Evolutionary conservation across 257 asterid species (phyloP).

Genomic region (Ilex aquifolium): DNA sequence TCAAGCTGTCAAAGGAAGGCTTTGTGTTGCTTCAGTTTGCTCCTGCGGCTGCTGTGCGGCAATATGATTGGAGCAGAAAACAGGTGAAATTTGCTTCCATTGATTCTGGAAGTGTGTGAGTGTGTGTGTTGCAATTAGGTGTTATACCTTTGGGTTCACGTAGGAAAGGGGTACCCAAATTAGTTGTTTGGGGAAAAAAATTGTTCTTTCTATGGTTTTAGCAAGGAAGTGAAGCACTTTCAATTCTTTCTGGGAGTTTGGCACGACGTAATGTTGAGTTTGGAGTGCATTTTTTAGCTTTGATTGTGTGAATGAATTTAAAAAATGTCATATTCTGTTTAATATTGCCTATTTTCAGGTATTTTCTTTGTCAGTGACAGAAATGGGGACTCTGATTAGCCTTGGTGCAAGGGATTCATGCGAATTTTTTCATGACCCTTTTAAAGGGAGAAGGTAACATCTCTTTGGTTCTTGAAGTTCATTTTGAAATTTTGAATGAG

Average conservation of each 20-base stretch:
- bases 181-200: no score
- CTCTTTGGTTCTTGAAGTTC: background rate
- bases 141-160: no score
- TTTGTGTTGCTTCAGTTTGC: constrained; percentile 81
- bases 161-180: no score
- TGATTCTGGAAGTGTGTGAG: background rate
- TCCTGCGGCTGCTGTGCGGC: constrained; percentile 86
- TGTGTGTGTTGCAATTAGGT: no score
- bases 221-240: no score
- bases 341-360: constrained; percentile 45
- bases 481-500: no score
- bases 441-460: constrained; percentile 73
- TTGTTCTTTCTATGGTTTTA: no score
- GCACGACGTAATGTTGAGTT: constrained; percentile 6
- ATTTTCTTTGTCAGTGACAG: constrained; percentile 76
- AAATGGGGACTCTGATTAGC: constrained; percentile 73
- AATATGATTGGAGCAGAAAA: constrained; percentile 91
- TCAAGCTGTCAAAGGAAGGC: constrained; percentile 80
- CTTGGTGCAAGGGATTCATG: constrained; percentile 85
- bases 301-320: constrained; percentile 1
- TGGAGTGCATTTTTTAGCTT: background rate
- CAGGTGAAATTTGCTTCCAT: constrained; percentile 46
- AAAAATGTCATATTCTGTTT: background rate
- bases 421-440: constrained; percentile 94
- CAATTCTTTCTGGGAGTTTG: constrained; percentile 1